Base-by-base conservation (phyloP, 1,139 yeast genomes). In the Citeromyces hawaiiensis region DNA sequence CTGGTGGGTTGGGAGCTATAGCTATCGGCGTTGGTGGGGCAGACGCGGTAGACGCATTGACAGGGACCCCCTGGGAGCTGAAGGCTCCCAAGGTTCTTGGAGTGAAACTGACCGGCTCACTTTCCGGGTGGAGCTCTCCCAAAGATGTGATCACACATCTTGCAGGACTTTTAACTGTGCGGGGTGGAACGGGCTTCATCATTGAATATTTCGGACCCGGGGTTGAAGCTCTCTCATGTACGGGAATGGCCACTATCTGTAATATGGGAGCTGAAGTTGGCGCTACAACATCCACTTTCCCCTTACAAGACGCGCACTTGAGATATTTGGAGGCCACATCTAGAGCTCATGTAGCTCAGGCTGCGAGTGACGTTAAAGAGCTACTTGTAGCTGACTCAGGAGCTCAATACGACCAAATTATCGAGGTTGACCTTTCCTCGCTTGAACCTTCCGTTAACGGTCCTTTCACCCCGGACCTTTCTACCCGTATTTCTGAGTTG, bases 21-120 rank as follows among this genome's bases (percentile, higher is more conserved):
- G 97, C 97, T 55, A 91, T 91, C 60, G 98, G 97, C 79, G 97
- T 91, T 53, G 98, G 98, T 77, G 98, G 97, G 80, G 98, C 98
- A 56, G 98, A 91, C 65, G 97, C 97, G 51, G 97, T 91, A 56
- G 97, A 91, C 66, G 98, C 85, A 55, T 76, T 91, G 83, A 87
- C 96, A 48, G 81, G 81, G 61, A 72, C 83, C 55, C 82, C 98
- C 48, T 91, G 97, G 97, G 98, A 91, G 70, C 77, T 91, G 61
- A 88, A 88, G 77, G 97, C 97, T 52, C 98, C 98, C 62, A 88
- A 88, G 74, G 77, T 86, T 53, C 72, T 88, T 51, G 98, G 98
- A 72, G 97, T 91, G 56, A 86, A 88, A 70, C 79, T 91, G 59
- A 86, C 95, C 54, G 98, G 98, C 66, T 72, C 69, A 63, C 81